phyloP scores from a whole-genome alignment of 176 grass and related monocot species.

The Cocos nucifera region DNA sequence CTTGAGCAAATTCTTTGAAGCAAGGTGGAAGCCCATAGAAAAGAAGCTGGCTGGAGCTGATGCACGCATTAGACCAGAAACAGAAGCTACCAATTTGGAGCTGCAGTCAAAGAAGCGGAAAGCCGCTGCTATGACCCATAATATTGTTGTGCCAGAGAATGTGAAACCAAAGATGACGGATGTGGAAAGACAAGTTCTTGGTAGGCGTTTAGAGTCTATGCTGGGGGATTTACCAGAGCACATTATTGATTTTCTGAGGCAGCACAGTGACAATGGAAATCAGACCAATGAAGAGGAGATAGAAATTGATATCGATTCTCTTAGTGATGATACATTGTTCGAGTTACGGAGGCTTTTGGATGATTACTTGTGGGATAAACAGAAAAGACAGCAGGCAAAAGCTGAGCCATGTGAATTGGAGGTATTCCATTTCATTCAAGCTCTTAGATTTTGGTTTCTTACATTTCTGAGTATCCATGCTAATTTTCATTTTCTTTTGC shows the following conservation, averaged over 20 bases:
- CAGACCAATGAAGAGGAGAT: conserved; percentile 61
- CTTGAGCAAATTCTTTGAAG: conserved; percentile 66
- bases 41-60: conserved; percentile 51
- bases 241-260: conserved; percentile 71
- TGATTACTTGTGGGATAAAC: conserved; percentile 44
- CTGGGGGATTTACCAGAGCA: conserved; percentile 59
- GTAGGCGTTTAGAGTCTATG: conserved; percentile 40
- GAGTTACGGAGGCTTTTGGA: conserved; percentile 73
- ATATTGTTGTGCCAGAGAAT: conserved; percentile 20
- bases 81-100: conserved; percentile 30
- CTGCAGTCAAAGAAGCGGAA: conserved; percentile 67
- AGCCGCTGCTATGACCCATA: conserved; percentile 33
- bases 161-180: conserved; percentile 43
- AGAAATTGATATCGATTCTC: conserved; percentile 70
- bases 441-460: conserved; percentile 6
- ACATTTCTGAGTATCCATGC: too few relatives aligned
- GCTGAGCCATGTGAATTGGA: conserved; percentile 50
- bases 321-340: conserved; percentile 57
- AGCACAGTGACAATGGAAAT: conserved; percentile 35
- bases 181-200: conserved; percentile 53
- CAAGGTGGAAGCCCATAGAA: conserved; percentile 74
- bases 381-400: conserved; percentile 29
- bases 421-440: conserved; percentile 18
- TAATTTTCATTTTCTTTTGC: not conserved
- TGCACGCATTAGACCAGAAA: conserved; percentile 33